A percentile compares a stretch with the other conserved stretches of the same genome.
phyloP scores from a whole-genome alignment of 2,329 filamentous ascomycete genomes.

The Corinectria fuckeliana region DNA sequence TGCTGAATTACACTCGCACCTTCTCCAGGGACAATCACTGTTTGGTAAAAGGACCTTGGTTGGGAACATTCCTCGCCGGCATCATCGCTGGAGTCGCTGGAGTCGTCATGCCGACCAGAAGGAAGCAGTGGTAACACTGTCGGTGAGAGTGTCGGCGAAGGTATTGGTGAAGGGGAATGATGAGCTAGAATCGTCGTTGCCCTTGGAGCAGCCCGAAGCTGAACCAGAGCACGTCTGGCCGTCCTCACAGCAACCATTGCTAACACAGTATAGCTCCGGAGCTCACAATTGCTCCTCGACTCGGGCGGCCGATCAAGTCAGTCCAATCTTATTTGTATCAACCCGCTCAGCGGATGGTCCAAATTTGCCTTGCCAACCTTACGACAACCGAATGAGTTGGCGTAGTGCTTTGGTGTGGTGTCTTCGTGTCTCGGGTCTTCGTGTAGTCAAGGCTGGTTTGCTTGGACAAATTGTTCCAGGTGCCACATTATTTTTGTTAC shows the following conservation, averaged over 20 bases:
- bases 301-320: background rate
- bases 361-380: constrained; percentile 16
- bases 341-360: background rate
- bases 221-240: constrained; percentile 43
- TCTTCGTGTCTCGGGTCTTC: too few relatives aligned
- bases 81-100: background rate
- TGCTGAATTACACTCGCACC: background rate
- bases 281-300: too few relatives aligned
- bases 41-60: background rate
- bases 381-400: background rate
- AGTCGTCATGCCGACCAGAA: background rate
- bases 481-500: background rate
- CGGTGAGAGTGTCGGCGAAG: background rate
- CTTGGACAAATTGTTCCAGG: background rate
- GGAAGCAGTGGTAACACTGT: background rate
- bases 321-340: background rate
- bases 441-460: background rate
- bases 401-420: background rate
- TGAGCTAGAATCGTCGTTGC: constrained; percentile 20
- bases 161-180: background rate
- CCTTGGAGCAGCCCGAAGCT: constrained; percentile 34
- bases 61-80: constrained; percentile 31
- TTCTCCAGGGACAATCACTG: background rate
- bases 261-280: constrained; percentile 40
- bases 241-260: constrained; percentile 42